Percentiles rank a stretch among this genome's conserved stretches.
phyloP scores from a whole-genome alignment of 768 basidiomycete species.

The Termitomyces sp. region DNA sequence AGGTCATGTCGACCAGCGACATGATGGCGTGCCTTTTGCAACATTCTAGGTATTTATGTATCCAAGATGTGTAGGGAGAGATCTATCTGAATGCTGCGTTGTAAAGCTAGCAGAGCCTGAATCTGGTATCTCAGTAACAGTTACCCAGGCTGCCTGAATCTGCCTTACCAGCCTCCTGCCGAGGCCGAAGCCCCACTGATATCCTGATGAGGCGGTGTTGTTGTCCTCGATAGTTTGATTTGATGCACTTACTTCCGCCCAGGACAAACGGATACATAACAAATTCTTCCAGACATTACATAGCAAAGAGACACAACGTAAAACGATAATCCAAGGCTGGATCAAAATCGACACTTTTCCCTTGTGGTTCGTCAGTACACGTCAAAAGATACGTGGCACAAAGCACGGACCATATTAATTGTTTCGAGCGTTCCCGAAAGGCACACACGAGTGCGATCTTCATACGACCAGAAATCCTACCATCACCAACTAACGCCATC shows the following conservation, averaged over 20 bases:
- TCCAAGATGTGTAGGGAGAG: neutral
- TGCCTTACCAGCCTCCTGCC: neutral
- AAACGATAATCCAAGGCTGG: slow-evolving; percentile 1
- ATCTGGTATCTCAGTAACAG: neutral
- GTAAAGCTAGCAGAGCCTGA: neutral
- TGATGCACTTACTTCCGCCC: neutral
- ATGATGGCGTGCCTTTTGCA: neutral
- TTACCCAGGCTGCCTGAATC: neutral
- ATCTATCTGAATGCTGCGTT: neutral
- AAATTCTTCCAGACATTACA: slow-evolving; percentile 3
- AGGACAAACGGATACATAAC: neutral
- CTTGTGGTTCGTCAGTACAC: neutral
- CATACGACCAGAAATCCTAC: slow-evolving; percentile 5
- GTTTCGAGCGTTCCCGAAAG: slow-evolving; percentile 1
- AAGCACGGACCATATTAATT: slow-evolving; percentile 1
- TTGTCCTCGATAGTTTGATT: neutral
- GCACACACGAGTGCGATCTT: slow-evolving; percentile 4
- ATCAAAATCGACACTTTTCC: neutral
- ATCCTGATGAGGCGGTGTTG: neutral
- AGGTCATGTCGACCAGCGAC: slow-evolving; percentile 25
- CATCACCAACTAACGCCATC: neutral
- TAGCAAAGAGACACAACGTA: slow-evolving; percentile 2
- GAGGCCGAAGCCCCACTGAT: neutral
- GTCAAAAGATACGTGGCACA: neutral
- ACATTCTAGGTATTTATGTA: neutral